Evolutionary conservation across 2,329 filamentous ascomycete genomes (phyloP), one percentile per base, ranked within the genome.

Genomic region (Lojkania enalia): DNA sequence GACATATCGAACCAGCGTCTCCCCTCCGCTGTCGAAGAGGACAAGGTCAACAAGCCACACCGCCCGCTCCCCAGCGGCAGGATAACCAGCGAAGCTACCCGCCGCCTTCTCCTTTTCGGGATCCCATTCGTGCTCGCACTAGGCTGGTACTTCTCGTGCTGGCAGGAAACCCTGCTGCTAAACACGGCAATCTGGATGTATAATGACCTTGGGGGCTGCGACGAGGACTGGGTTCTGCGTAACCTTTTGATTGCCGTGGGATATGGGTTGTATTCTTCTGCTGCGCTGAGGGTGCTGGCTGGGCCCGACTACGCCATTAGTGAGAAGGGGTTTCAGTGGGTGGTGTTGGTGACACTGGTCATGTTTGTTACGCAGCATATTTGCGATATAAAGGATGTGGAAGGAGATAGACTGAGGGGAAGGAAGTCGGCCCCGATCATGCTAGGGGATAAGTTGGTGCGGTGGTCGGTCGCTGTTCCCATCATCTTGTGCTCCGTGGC

Each of bases 31-130:
- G 51, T 71, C 6, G 35, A 48, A 1, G 74, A 76, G 45, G 73
- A 75, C 51, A 21, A 32, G 0, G 39, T 71, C 39, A 76, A 76
- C 60, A 75, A 75, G 41, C 69, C 71, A 14, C 64, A 60, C 55
- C 54, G 68, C 4, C 63, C 66, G 0, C 46, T 71, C 11, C 61
- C 67, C 1, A 46, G 46, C 0, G 52, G 56, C 11, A 51, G 52
- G 3, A 59, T 71, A 11, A 63, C 48, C 11, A 20, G 41, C 14
- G 33, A 31, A 2, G 15, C 13, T 1, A 39, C 49, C 2, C 35
- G 42, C 4, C 20, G 23, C 1, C 9, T 50, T 2, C 40, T 51
- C 3, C 44, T 51, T 1, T 4, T 32, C 13, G 18, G 9, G 6
- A 49, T 51, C 13, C 55, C 39, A 5, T 6, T 46, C 14, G 44